Evolutionary conservation across 768 basidiomycete genomes (phyloP).

Genomic region (Phlebiopsis flavidoalba): DNA sequence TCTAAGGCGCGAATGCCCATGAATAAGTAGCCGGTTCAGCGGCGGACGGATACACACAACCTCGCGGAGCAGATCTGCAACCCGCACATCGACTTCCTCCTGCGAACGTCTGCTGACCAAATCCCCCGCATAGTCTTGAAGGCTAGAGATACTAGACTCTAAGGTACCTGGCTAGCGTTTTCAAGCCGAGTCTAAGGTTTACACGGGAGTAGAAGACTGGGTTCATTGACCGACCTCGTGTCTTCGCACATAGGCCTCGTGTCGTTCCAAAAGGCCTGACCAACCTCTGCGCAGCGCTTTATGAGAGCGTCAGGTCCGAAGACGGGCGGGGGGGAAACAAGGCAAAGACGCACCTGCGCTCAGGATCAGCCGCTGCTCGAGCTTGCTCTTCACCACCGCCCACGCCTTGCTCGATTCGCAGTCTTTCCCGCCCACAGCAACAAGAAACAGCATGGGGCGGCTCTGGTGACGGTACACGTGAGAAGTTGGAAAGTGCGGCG

Average conservation of each 20-base stretch:
- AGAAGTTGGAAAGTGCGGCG: slow-evolving; percentile 63
- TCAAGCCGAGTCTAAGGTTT: neutral
- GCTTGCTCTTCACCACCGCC: slow-evolving; percentile 56
- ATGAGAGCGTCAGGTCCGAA: neutral
- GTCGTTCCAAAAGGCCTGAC: slow-evolving; percentile 83
- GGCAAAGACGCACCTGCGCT: slow-evolving; percentile 67
- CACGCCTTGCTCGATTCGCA: slow-evolving; percentile 65
- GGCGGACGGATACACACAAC: slow-evolving; percentile 8
- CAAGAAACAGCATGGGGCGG: slow-evolving; percentile 47
- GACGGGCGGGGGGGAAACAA: neutral
- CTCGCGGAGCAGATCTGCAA: slow-evolving; percentile 22
- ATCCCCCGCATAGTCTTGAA: neutral
- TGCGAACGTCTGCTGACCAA: slow-evolving; percentile 5
- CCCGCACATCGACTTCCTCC: slow-evolving; percentile 22
- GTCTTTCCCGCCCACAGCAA: slow-evolving; percentile 59
- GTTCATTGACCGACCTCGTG: slow-evolving; percentile 48
- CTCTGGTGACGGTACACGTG: slow-evolving; percentile 72
- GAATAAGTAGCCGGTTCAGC: neutral
- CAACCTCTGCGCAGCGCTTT: slow-evolving; percentile 68
- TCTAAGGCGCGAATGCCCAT: slow-evolving; percentile 11
- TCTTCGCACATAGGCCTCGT: slow-evolving; percentile 79
- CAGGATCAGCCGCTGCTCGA: slow-evolving; percentile 74
- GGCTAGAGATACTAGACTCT: neutral
- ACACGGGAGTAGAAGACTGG: neutral
- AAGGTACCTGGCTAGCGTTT: neutral